Percentiles rank a stretch among this genome's conserved stretches.
These are phyloP conservation scores for Ceratocystis huliohia DNA, from an alignment of 2,329 filamentous ascomycete genomes.

Conservation along the genomic window DNA sequence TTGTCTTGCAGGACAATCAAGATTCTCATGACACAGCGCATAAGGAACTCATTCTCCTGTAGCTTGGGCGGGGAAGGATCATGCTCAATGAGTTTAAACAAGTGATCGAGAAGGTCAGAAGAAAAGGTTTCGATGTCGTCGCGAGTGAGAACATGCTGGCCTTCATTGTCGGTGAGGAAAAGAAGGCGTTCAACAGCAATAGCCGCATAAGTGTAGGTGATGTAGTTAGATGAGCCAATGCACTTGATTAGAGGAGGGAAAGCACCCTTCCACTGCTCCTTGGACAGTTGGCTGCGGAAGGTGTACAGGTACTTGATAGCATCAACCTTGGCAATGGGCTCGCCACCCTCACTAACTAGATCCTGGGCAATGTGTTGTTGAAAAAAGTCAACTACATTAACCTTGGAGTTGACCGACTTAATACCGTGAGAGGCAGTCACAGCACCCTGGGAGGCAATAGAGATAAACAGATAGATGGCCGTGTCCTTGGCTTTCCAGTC, in stretches of 20 bases:
- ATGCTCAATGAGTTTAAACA: constrained; percentile 84
- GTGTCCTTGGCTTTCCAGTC: constrained; percentile 98
- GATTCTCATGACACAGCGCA: constrained; percentile 97
- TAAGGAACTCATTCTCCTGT: constrained; percentile 96
- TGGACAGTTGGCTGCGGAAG: constrained; percentile 88
- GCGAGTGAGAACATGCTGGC: constrained; percentile 66
- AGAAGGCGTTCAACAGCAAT: constrained; percentile 92
- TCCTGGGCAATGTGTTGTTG: constrained; percentile 85
- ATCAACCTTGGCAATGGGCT: constrained; percentile 88
- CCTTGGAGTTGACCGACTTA: constrained; percentile 72
- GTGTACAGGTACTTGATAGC: constrained; percentile 97
- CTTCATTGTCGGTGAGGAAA: constrained; percentile 63
- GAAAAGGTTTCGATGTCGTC: constrained; percentile 68
- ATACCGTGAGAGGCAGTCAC: constrained; percentile 82
- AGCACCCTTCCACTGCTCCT: constrained; percentile 80
- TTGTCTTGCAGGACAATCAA: constrained; percentile 85
- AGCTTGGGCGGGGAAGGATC: constrained; percentile 78
- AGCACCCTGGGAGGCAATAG: constrained; percentile 82
- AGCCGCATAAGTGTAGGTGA: constrained; percentile 93
- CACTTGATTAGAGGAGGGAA: constrained; percentile 87
- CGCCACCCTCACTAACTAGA: constrained; percentile 55
- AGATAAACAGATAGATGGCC: constrained; percentile 90
- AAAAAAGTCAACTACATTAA: constrained; percentile 91
- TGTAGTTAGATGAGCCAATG: constrained; percentile 78
- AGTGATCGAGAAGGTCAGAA: constrained; percentile 73